These are phyloP conservation scores for Tilletia walkeri DNA, from an alignment of 1,284 basidiomycete species.

Conservation along the genomic window DNA sequence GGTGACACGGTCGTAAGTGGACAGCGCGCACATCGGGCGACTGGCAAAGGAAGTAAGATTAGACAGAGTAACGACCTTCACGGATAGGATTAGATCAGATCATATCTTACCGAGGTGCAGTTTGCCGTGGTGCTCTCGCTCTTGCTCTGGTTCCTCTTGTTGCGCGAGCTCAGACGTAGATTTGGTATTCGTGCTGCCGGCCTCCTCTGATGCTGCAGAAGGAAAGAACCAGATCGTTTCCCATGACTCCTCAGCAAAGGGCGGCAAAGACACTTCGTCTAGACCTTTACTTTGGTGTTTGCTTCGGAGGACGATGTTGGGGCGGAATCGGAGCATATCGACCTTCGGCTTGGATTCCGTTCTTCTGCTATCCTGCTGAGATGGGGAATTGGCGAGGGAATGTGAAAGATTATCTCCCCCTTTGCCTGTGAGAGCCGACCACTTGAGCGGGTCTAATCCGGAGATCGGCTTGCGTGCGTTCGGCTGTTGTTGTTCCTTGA, in stretches of 20 bases:
- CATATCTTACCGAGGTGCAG: constrained; percentile 26
- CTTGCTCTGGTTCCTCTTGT: not conserved
- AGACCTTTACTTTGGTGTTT: not conserved
- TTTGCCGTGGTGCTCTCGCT: not conserved
- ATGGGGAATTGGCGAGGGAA: not conserved
- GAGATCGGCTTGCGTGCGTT: constrained; percentile 24
- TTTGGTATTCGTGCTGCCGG: not conserved
- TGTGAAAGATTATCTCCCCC: not conserved
- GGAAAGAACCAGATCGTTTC: constrained; percentile 34
- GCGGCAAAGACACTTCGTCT: not conserved
- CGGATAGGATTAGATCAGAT: too few species aligned
- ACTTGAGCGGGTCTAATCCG: constrained; percentile 19
- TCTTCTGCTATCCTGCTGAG: not conserved
- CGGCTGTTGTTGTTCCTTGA: constrained; percentile 16
- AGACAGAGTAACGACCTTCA: too few species aligned
- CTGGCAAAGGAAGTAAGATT: not conserved
- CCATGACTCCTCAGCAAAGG: constrained; percentile 40
- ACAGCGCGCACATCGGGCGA: constrained; percentile 41
- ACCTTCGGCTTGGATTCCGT: constrained; percentile 16
- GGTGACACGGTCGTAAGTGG: constrained; percentile 43
- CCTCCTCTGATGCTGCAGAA: not conserved
- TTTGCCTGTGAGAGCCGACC: constrained; percentile 19
- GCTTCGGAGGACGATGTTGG: constrained; percentile 37
- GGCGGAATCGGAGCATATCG: constrained; percentile 35
- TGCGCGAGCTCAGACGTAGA: not conserved